phyloP scores from a whole-genome alignment of 176 grass and related monocot genomes.

The Phoenix roebelenii region DNA sequence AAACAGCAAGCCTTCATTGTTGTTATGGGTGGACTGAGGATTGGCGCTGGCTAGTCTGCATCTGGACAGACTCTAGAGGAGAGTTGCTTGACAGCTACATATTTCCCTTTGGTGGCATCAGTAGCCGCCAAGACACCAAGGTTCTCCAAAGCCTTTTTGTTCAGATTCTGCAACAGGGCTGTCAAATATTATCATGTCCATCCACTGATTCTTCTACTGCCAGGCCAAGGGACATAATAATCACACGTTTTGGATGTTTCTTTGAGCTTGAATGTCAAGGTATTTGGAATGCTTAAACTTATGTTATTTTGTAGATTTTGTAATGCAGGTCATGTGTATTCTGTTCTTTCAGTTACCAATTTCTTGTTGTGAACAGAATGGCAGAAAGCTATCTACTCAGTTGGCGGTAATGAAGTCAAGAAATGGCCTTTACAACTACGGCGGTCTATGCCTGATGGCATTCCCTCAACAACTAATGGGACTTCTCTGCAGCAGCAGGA shows the following conservation, averaged over 20 bases:
- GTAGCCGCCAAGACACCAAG: conserved; percentile 93
- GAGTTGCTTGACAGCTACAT: conserved; percentile 82
- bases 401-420: conserved; percentile 85
- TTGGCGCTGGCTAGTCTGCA: conserved; percentile 94
- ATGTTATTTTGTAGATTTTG: conserved; percentile 5
- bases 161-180: conserved; percentile 94
- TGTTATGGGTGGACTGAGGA: conserved; percentile 99
- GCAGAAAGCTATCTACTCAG: conserved; percentile 87
- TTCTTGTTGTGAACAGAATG: conserved; percentile 46
- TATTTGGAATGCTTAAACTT: conserved; percentile 13
- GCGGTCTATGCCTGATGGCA: conserved; percentile 58
- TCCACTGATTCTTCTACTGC: conserved; percentile 49
- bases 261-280: conserved; percentile 99
- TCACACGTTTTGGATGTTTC: conserved; percentile 78
- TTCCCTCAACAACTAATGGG: conserved; percentile 47
- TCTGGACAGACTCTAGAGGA: conserved; percentile 96
- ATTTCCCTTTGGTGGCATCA: conserved; percentile 94
- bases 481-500: conserved; percentile 68
- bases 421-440: conserved; percentile 91
- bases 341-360: conserved; percentile 5
- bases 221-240: conserved; percentile 73
- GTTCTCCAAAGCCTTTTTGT: conserved; percentile 93
- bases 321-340: conserved; percentile 7
- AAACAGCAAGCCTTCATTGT: conserved; percentile 73
- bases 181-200: conserved; percentile 69